Percentiles rank a stretch among this genome's conserved stretches.
Evolutionary conservation across 345 rosid species (phyloP).

Genomic region (Orychophragmus violaceus): DNA sequence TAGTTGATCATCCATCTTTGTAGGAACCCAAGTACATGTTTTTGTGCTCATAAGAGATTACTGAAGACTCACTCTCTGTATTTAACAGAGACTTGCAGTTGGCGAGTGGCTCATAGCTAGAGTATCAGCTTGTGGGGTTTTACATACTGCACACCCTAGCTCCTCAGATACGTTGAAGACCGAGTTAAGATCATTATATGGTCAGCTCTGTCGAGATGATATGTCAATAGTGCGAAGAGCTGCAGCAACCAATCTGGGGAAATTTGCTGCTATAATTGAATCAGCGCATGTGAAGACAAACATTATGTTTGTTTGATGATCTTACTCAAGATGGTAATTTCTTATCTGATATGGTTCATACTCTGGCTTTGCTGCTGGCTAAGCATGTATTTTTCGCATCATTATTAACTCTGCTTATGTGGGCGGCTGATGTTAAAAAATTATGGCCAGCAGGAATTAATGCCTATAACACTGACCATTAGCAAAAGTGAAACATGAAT

Average conservation of each 20-base stretch:
- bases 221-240: constrained; percentile 98
- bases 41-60: background rate
- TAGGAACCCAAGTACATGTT: background rate
- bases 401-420: background rate
- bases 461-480: background rate
- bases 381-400: background rate
- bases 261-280: constrained; percentile 89
- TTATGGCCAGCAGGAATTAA: background rate
- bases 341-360: background rate
- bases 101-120: constrained; percentile 98
- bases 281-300: constrained; percentile 71
- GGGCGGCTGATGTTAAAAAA: background rate
- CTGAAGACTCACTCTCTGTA: background rate
- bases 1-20: background rate
- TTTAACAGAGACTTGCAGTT: constrained; percentile 80
- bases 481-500: background rate
- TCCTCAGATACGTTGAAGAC: constrained; percentile 64
- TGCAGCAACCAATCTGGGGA: constrained; percentile 85
- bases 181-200: constrained; percentile 59
- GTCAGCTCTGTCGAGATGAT: constrained; percentile 90
- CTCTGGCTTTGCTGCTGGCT: background rate
- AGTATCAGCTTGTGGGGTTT: constrained; percentile 84
- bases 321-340: constrained; percentile 87
- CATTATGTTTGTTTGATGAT: constrained; percentile 83
- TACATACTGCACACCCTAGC: constrained; percentile 83